These are phyloP conservation scores for Pugionium cornutum DNA, from an alignment of 345 rosid species.

Conservation along the genomic window DNA sequence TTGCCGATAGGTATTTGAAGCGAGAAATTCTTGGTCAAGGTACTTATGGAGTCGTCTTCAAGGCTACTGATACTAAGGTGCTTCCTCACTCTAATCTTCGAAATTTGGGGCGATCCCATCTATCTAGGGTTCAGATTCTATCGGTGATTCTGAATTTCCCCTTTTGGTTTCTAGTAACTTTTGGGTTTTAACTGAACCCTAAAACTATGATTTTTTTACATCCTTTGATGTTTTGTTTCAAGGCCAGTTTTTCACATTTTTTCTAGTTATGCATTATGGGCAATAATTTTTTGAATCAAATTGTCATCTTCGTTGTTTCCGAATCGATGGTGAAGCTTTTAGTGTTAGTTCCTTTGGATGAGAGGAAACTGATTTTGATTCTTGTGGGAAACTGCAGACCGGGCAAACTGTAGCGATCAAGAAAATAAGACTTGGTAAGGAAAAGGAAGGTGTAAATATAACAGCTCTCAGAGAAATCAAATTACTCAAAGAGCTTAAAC, in stretches of 20 bases:
- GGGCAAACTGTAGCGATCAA: conserved; percentile 90
- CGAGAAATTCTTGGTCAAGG: conserved; percentile 90
- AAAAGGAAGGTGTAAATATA: conserved; percentile 89
- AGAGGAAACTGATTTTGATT: background rate
- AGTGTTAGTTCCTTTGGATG: background rate
- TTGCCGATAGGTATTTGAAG: conserved; percentile 79
- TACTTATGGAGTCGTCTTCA: conserved; percentile 88
- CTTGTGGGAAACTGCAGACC: conserved; percentile 47
- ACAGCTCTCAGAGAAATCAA: conserved; percentile 97
- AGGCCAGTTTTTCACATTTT: background rate
- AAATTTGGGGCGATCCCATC: background rate
- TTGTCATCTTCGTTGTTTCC: background rate
- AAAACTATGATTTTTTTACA: background rate
- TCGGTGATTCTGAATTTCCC: background rate
- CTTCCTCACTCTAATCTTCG: conserved; percentile 11
- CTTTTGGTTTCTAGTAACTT: background rate
- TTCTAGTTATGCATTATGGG: background rate
- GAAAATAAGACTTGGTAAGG: conserved; percentile 87
- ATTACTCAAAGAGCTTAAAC: conserved; percentile 83
- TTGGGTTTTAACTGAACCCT: too few species aligned
- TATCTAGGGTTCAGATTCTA: conserved; percentile 13
- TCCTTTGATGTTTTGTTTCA: background rate
- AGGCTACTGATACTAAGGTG: conserved; percentile 90
- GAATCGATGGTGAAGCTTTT: background rate
- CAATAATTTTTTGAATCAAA: background rate